Percentiles rank a stretch among this genome's conserved stretches.
These are phyloP conservation scores for Suhomyces taliae DNA, from an alignment of 1,139 yeast genomes.

Conservation along the genomic window DNA sequence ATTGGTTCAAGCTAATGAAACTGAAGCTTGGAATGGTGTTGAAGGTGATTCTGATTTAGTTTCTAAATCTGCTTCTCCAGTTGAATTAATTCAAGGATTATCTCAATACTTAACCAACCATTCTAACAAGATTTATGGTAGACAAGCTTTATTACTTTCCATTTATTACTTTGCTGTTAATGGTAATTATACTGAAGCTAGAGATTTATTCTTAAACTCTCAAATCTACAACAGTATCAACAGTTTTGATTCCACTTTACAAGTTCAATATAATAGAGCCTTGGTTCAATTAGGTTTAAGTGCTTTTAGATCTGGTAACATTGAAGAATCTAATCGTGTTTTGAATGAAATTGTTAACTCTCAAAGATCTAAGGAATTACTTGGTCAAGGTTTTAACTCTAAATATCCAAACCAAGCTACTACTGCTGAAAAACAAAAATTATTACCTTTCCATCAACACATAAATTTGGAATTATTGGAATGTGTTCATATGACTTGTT, in stretches of 20 bases:
- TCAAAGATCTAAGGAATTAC: constrained; percentile 82
- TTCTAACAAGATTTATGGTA: constrained; percentile 65
- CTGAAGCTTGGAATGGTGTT: constrained; percentile 63
- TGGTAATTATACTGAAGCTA: constrained; percentile 78
- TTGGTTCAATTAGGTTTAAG: constrained; percentile 93
- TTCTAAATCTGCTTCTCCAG: constrained; percentile 33
- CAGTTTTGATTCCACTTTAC: constrained; percentile 80
- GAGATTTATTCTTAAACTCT: constrained; percentile 83
- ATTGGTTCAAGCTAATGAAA: constrained; percentile 69
- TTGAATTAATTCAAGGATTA: constrained; percentile 60
- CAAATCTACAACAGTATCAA: constrained; percentile 82
- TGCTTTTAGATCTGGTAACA: constrained; percentile 89
- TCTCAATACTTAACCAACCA: constrained; percentile 67
- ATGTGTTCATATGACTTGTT: constrained; percentile 88
- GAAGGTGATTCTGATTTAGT: constrained; percentile 34
- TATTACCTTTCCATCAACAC: constrained; percentile 98
- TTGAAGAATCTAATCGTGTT: constrained; percentile 84
- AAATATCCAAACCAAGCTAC: constrained; percentile 59
- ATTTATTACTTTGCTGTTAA: constrained; percentile 91
- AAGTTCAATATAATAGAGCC: constrained; percentile 92
- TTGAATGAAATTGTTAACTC: constrained; percentile 88
- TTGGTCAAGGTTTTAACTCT: constrained; percentile 89
- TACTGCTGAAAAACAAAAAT: constrained; percentile 71
- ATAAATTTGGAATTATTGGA: constrained; percentile 93
- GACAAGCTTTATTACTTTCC: constrained; percentile 81